Percentiles rank a stretch among this genome's conserved stretches.
Evolutionary conservation across 2,329 filamentous ascomycete genomes (phyloP).

Genomic region (Colletotrichum theobromicola): DNA sequence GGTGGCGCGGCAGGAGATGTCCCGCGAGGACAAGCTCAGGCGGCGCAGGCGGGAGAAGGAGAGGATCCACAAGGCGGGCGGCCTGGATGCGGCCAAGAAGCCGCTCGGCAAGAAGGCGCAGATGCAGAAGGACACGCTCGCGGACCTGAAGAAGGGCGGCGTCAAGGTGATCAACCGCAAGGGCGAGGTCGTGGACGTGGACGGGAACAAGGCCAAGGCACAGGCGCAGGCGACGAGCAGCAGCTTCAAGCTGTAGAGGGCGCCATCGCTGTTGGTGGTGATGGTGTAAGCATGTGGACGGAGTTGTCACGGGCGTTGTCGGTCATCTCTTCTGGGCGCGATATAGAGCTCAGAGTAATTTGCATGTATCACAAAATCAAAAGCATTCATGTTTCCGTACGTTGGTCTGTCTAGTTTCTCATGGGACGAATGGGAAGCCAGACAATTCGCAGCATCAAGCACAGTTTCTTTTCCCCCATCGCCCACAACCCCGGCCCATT

Average conservation of each 20-base stretch:
- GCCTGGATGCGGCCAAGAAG: constrained; percentile 44
- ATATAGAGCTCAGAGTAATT: neutral
- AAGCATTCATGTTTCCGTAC: neutral
- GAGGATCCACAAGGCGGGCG: constrained; percentile 73
- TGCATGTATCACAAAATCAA: constrained; percentile 1
- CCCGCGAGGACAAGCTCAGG: constrained; percentile 81
- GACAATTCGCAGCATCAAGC: neutral
- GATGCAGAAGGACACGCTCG: constrained; percentile 57
- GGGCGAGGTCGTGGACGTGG: constrained; percentile 82
- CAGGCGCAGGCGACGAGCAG: constrained; percentile 57
- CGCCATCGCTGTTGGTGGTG: neutral
- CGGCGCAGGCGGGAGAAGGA: constrained; percentile 84
- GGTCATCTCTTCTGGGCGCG: neutral
- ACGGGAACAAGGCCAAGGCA: constrained; percentile 75
- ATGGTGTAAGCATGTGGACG: neutral
- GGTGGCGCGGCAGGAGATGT: constrained; percentile 84
- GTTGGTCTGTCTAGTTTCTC: neutral
- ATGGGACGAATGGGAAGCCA: neutral
- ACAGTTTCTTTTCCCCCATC: neutral
- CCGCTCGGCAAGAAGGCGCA: constrained; percentile 62
- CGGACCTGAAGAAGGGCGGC: constrained; percentile 79
- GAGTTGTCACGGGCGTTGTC: constrained; percentile 8
- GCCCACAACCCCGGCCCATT: neutral
- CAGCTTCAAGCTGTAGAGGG: constrained; percentile 64
- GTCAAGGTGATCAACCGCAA: constrained; percentile 93